Conservation (phyloP, 1,139 yeast species). For the Saccharomyces uvarum region DNA sequence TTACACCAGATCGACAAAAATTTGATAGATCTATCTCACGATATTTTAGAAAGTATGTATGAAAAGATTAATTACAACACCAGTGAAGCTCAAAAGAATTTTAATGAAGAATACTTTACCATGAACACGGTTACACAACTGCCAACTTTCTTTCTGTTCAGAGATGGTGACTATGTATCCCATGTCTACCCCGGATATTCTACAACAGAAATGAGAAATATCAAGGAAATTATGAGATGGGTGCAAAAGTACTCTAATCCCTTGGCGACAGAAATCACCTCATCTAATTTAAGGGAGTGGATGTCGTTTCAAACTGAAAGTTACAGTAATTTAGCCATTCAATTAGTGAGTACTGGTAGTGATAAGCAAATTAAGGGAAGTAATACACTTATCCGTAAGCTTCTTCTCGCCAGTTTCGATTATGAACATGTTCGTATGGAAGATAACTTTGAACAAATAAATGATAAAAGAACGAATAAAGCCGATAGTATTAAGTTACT, state of each 20-base stretch:
- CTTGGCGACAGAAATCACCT: conserved; percentile 44
- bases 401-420: conserved; percentile 48
- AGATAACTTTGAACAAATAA: conserved; percentile 38
- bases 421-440: conserved; percentile 42
- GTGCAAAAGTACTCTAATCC: conserved; percentile 44
- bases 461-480: conserved; percentile 39
- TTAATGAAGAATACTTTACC: conserved; percentile 40
- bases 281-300: conserved; percentile 33
- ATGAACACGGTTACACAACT: conserved; percentile 49
- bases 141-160: conserved; percentile 56
- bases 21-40: conserved; percentile 36
- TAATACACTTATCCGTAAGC: conserved; percentile 34
- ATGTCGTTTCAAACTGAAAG: conserved; percentile 33
- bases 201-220: conserved; percentile 53
- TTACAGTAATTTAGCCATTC: conserved; percentile 45
- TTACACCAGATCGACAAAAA: conserved; percentile 47
- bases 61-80: conserved; percentile 39
- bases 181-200: conserved; percentile 52
- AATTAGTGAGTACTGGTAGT: conserved; percentile 43
- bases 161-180: conserved; percentile 48
- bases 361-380: conserved; percentile 19
- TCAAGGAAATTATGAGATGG: conserved; percentile 42
- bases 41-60: conserved; percentile 40
- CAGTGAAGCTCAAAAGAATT: conserved; percentile 29
- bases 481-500: conserved; percentile 37